A percentile compares a stretch with the other conserved stretches of the same genome.
Conservation (phyloP, 768 basidiomycete species). For the Leccinellum rugosiceps region DNA sequence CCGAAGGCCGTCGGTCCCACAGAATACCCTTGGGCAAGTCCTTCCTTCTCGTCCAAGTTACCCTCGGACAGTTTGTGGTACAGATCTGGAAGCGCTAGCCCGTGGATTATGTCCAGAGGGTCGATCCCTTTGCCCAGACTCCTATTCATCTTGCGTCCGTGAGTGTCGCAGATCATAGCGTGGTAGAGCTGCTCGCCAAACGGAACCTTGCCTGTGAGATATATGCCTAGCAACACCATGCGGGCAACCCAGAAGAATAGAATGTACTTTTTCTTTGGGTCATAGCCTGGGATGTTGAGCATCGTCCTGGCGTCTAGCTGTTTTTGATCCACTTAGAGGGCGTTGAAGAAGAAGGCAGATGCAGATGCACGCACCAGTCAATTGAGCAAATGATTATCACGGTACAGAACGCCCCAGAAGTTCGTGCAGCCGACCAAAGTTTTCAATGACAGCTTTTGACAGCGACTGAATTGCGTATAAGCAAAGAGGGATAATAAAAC, state of each 20-base stretch:
- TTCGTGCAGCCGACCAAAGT: slow-evolving; percentile 55
- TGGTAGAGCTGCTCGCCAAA: too few species aligned
- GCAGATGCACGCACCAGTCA: slow-evolving; percentile 87
- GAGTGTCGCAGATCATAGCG: too few species aligned
- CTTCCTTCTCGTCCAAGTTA: slow-evolving; percentile 92
- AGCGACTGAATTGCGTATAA: too few species aligned
- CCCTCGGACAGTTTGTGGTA: slow-evolving; percentile 82
- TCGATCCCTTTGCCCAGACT: slow-evolving; percentile 97
- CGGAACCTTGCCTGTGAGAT: slow-evolving; percentile 38
- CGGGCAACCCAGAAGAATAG: slow-evolving; percentile 99
- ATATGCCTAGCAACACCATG: slow-evolving; percentile 91
- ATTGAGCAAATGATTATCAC: slow-evolving; percentile 94
- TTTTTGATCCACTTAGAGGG: slow-evolving; percentile 81
- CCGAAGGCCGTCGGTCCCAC: slow-evolving; percentile 92
- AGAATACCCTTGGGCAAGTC: slow-evolving; percentile 99
- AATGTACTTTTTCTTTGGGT: slow-evolving; percentile 89
- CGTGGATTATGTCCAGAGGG: too few species aligned
- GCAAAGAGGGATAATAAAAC: slow-evolving; percentile 1
- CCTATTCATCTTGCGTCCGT: slow-evolving; percentile 96
- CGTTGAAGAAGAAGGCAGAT: slow-evolving; percentile 29
- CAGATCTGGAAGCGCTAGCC: too few species aligned
- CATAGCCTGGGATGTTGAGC: slow-evolving; percentile 90
- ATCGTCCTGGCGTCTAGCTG: slow-evolving; percentile 81
- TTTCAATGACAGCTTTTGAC: too few species aligned
- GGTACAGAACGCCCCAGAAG: slow-evolving; percentile 79